Percentiles rank a stretch among this genome's conserved stretches.
phyloP scores from a whole-genome alignment of 108 stramenopile genomes.

The Pseudonitzschia multistriata region DNA sequence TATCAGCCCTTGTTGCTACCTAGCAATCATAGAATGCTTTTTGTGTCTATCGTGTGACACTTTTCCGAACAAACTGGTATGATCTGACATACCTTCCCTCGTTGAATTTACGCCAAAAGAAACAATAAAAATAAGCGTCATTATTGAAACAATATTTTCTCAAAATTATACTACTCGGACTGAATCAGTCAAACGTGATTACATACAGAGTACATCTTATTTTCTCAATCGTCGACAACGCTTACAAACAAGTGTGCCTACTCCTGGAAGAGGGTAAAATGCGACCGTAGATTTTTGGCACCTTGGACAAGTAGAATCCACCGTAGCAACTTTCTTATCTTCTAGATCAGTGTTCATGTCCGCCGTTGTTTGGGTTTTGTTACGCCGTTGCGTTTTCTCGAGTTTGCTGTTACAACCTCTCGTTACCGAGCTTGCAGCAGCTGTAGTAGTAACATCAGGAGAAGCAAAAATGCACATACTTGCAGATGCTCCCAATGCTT shows the following conservation, averaged over 20 bases:
- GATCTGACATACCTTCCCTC: neutral
- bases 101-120: too few relatives aligned
- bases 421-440: neutral
- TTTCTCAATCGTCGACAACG: slow-evolving; percentile 1
- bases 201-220: neutral
- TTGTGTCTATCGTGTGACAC: neutral
- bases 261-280: slow-evolving; percentile 5
- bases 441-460: neutral
- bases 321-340: neutral
- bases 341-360: neutral
- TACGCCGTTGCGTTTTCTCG: neutral
- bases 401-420: neutral
- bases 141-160: neutral
- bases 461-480: slow-evolving; percentile 13
- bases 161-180: neutral
- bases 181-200: neutral
- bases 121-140: neutral
- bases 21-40: neutral
- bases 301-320: neutral
- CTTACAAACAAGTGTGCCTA: slow-evolving; percentile 12
- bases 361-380: neutral
- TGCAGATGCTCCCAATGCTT: slow-evolving; percentile 43
- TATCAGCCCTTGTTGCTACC: neutral
- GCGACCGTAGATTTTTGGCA: neutral
- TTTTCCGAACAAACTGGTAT: neutral